Base-by-base conservation (phyloP, 1,139 yeast species). In the Saccharomyces hybrid region DNA sequence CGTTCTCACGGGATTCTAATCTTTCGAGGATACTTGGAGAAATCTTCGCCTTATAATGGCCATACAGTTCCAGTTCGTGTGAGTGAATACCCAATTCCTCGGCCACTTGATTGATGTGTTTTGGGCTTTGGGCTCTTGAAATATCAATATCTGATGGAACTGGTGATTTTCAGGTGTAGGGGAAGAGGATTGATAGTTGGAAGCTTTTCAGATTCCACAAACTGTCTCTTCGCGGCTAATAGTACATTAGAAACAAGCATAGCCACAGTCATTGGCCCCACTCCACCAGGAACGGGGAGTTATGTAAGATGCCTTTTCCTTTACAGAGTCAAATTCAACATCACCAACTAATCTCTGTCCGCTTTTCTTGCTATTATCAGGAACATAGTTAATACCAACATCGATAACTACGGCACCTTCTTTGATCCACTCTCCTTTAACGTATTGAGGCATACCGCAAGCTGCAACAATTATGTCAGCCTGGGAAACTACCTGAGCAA, bases 271-370 rank as follows among this genome's bases (percentile, higher is more conserved):
- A 86, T 86, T 62, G 95, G 95, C 44, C 95, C 95, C 61, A 86
- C 95, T 62, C 95, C 95, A 70, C 95, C 93, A 41, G 95, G 95
- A 52, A 86, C 95, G 4, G 95, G 95, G 5, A n/a, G 95, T 86
- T 53, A 86, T 75, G 63, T 76, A 81, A 1, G 84, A 74, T 1
- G 89, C 86, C 60, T 76, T 77, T 53, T 77, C 72, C 55, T 75
- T 74, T 54, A 84, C 86, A 41, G 79, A 72, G 52, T 75, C 82
- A 65, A 74, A 86, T 61, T 85, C 90, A 32, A 84, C 93, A 69
- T 86, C 95, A 60, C 95, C 95, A 16, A 86, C 90, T 64, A 86
- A 75, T 65, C 77, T 79, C 61, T 75, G 76, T 31, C 91, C 91
- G 14, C 84, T 80, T 64, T 82, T 83, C 59, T 82, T 83, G 28